phyloP scores from a whole-genome alignment of 164 flowering plant genomes.

The Hamamelis virginiana region DNA sequence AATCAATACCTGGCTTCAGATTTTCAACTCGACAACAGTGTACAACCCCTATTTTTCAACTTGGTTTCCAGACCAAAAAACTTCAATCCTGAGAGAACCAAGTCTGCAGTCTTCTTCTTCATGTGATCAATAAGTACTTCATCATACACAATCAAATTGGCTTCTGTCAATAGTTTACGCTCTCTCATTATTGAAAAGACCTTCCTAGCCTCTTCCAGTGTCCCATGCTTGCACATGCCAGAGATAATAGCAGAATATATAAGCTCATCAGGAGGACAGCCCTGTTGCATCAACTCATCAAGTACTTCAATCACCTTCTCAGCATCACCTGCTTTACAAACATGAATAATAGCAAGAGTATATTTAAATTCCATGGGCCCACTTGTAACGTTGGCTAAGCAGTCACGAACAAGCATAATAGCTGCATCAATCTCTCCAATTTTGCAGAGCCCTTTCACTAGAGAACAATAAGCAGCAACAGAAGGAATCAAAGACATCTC shows the following conservation, averaged over 20 bases:
- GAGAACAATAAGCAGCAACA: constrained; percentile 61
- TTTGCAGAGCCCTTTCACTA: constrained; percentile 74
- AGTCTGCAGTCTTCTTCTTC: constrained; percentile 75
- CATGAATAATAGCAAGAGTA: constrained; percentile 64
- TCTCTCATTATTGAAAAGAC: constrained; percentile 57
- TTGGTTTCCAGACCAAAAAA: constrained; percentile 77
- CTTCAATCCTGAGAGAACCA: constrained; percentile 71
- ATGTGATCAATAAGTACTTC: constrained; percentile 75
- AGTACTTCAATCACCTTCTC: constrained; percentile 72
- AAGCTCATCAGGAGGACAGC: constrained; percentile 47
- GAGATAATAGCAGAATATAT: constrained; percentile 65
- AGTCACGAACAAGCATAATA: constrained; percentile 75
- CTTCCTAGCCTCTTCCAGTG: constrained; percentile 77
- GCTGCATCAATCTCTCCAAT: constrained; percentile 77
- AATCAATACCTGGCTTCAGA: too few relatives aligned
- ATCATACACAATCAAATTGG: constrained; percentile 64
- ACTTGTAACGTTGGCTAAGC: constrained; percentile 62
- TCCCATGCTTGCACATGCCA: constrained; percentile 84
- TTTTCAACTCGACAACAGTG: constrained; percentile 33
- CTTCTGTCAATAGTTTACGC: constrained; percentile 63
- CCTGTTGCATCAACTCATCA: constrained; percentile 79
- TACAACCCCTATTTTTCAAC: constrained; percentile 59
- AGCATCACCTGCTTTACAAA: constrained; percentile 56
- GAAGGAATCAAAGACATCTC: constrained; percentile 62
- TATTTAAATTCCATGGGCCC: constrained; percentile 91